These are phyloP conservation scores for Linum trigynum DNA, from an alignment of 345 rosid genomes.

Conservation along the genomic window DNA sequence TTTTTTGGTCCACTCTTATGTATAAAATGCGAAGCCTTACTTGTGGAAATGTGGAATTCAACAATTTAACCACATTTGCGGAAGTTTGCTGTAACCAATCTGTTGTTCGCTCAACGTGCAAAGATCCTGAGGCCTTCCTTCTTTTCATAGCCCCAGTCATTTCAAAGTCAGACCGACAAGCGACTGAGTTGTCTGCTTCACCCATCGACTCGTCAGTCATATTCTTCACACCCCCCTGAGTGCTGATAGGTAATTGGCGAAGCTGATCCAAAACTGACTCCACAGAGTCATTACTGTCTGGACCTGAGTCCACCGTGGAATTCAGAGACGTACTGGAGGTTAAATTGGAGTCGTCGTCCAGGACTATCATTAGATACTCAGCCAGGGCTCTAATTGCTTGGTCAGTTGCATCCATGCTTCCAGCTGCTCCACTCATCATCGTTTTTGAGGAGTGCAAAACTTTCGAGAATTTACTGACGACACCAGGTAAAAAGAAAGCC, in stretches of 20 bases:
- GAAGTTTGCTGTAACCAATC: constrained; percentile 73
- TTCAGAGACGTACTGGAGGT: constrained; percentile 25
- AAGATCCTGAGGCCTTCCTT: constrained; percentile 36
- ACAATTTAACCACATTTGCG: constrained; percentile 53
- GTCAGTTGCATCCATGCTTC: constrained; percentile 67
- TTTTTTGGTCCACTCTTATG: background rate
- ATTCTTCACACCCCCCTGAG: constrained; percentile 27
- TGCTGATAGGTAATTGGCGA: constrained; percentile 44
- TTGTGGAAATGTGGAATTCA: constrained; percentile 65
- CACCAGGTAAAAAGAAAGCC: constrained; percentile 95
- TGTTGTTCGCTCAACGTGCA: constrained; percentile 63
- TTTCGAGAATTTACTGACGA: constrained; percentile 73
- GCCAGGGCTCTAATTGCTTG: constrained; percentile 80
- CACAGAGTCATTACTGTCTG: constrained; percentile 31
- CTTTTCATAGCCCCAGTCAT: constrained; percentile 20
- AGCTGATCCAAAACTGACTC: constrained; percentile 52
- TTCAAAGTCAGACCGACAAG: constrained; percentile 18
- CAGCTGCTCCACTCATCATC: constrained; percentile 91
- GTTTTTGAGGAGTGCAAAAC: constrained; percentile 65
- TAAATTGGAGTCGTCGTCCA: constrained; percentile 58
- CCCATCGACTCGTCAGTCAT: constrained; percentile 24
- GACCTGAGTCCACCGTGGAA: constrained; percentile 19
- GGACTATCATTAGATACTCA: constrained; percentile 85
- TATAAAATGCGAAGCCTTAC: constrained; percentile 32
- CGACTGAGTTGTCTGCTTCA: constrained; percentile 19